phyloP scores from a whole-genome alignment of 345 rosid species.

The Geranium rotundifolium region DNA sequence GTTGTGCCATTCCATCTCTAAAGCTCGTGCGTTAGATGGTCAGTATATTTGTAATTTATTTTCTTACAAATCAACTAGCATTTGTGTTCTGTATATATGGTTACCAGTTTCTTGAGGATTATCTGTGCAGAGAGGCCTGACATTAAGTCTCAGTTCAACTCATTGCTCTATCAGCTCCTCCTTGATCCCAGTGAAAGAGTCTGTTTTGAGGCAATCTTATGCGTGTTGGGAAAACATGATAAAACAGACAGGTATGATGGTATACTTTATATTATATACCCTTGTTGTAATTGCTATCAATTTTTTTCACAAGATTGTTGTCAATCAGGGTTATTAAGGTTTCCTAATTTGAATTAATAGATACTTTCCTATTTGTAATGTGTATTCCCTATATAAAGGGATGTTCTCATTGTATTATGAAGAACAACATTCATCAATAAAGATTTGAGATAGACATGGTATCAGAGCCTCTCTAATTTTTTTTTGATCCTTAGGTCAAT shows the following conservation, averaged over 20 bases:
- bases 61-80: constrained; percentile 4
- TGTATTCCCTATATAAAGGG: no score
- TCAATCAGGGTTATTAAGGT: no score
- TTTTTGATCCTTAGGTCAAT: no score
- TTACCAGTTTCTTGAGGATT: constrained; percentile 15
- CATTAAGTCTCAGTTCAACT: constrained; percentile 84
- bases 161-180: constrained; percentile 87
- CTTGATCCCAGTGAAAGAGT: constrained; percentile 99
- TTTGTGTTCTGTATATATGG: background rate
- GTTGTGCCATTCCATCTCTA: constrained; percentile 76
- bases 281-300: no score
- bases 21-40: constrained; percentile 96
- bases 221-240: constrained; percentile 79
- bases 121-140: constrained; percentile 69
- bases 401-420: no score
- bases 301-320: no score
- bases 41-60: constrained; percentile 15
- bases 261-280: background rate
- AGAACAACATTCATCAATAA: no score
- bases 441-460: no score
- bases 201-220: constrained; percentile 93
- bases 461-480: no score
- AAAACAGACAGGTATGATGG: constrained; percentile 53
- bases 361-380: no score
- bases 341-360: no score